Conservation (phyloP, 352 stramenopile genomes). For the Aphanomyces cochlioides region DNA sequence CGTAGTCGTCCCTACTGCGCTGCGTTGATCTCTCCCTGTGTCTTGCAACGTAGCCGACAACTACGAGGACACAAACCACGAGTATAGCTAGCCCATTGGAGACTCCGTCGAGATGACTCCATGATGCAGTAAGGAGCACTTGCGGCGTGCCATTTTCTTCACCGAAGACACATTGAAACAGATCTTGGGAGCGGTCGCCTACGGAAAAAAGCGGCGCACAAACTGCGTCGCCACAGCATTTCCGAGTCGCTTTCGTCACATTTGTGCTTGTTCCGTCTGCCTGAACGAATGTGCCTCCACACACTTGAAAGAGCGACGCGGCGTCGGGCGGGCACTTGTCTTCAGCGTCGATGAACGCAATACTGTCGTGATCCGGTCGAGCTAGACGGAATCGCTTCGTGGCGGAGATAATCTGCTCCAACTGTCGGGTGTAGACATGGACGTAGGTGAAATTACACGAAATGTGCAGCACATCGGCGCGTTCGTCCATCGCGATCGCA, state of each 20-base stretch:
- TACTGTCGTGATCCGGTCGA: too few relatives aligned
- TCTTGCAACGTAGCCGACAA: too few relatives aligned
- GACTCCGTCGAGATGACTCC: too few relatives aligned
- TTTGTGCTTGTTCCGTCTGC: neutral
- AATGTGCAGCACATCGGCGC: neutral
- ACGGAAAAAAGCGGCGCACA: constrained; percentile 11
- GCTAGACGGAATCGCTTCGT: neutral
- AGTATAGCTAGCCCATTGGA: too few relatives aligned
- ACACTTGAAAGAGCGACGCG: neutral
- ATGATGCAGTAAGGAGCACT: too few relatives aligned
- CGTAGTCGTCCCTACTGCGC: too few relatives aligned
- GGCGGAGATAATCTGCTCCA: neutral
- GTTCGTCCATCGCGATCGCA: neutral
- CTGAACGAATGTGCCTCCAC: neutral
- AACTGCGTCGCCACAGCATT: neutral
- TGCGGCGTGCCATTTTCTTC: too few relatives aligned
- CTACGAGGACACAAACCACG: too few relatives aligned
- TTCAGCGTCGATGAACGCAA: too few relatives aligned
- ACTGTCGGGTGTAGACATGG: neutral
- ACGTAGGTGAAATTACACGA: constrained; percentile 7
- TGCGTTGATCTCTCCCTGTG: too few relatives aligned
- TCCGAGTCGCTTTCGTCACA: neutral
- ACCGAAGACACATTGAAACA: neutral
- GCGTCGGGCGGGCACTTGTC: too few relatives aligned
- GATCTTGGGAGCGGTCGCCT: neutral